Percentiles rank a stretch among this genome's conserved stretches.
Conservation (phyloP, 345 rosid species). For the Gynandropsis gynandra region DNA sequence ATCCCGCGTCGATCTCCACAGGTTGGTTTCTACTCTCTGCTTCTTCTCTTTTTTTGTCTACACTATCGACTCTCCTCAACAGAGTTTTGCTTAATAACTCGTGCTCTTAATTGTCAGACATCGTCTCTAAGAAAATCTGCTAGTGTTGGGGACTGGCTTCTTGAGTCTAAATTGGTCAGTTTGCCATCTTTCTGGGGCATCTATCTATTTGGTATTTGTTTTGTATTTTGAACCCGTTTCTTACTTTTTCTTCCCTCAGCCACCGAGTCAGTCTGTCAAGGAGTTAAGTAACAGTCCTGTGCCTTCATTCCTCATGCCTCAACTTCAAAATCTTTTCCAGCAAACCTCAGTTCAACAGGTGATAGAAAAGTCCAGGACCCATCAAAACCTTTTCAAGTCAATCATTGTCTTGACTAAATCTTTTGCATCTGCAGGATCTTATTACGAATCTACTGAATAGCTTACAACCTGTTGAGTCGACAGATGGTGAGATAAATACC, state of each 20-base stretch:
- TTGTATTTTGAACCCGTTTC: slow-evolving; percentile 4
- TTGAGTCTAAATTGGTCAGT: slow-evolving; percentile 50
- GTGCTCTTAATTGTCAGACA: slow-evolving; percentile 41
- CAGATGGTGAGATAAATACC: slow-evolving; percentile 56
- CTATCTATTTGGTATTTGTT: not conserved
- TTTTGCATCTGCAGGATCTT: slow-evolving; percentile 55
- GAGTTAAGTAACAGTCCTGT: slow-evolving; percentile 39
- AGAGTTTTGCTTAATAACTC: slow-evolving; percentile 20
- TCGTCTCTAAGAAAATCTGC: slow-evolving; percentile 95
- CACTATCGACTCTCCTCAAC: slow-evolving; percentile 8
- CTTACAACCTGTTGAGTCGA: slow-evolving; percentile 54
- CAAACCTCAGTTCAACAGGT: slow-evolving; percentile 93
- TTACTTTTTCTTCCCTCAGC: slow-evolving; percentile 34
- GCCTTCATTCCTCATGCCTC: slow-evolving; percentile 50
- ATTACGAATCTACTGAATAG: slow-evolving; percentile 53
- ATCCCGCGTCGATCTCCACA: slow-evolving; percentile 81
- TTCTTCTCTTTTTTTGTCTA: slow-evolving; percentile 4
- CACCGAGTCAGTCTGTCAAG: slow-evolving; percentile 43
- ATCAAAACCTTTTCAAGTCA: slow-evolving; percentile 7
- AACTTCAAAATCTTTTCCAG: slow-evolving; percentile 84
- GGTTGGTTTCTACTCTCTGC: slow-evolving; percentile 45
- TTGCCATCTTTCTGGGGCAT: slow-evolving; percentile 6
- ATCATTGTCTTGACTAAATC: not conserved
- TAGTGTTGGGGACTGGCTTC: slow-evolving; percentile 87
- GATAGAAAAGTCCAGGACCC: slow-evolving; percentile 6